Conservation (phyloP, 306 rosid species). For the Malus asiatica region DNA sequence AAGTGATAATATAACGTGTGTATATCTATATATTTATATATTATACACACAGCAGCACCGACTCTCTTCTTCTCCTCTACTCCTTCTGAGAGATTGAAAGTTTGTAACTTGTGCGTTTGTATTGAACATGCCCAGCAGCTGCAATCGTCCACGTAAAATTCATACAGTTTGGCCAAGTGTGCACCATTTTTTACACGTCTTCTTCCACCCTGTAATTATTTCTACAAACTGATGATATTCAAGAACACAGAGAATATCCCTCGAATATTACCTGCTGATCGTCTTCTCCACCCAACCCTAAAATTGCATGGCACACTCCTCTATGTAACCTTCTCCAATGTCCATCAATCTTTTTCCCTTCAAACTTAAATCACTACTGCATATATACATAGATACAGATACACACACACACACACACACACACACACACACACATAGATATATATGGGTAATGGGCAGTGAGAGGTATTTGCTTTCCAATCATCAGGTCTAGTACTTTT, state of each 20-base stretch:
- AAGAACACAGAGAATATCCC: neutral
- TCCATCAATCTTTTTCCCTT: neutral
- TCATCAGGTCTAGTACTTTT: neutral
- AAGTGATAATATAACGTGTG: too few relatives aligned
- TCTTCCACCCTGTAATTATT: neutral
- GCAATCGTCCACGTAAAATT: constrained; percentile 19
- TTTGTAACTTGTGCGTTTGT: neutral
- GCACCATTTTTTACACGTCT: neutral
- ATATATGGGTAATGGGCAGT: neutral
- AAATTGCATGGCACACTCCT: constrained; percentile 20
- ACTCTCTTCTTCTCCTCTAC: neutral
- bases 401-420: neutral
- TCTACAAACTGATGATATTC: neutral
- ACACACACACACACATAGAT: neutral
- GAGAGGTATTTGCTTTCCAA: neutral
- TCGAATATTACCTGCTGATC: neutral
- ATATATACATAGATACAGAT: neutral
- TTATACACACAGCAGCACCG: neutral
- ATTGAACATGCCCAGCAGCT: neutral
- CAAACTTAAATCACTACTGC: neutral
- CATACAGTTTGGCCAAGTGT: neutral
- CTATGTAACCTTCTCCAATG: constrained; percentile 4
- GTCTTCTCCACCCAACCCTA: neutral
- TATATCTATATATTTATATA: neutral
- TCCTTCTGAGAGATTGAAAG: neutral